These are phyloP conservation scores for Nidularia pulvinata DNA, from an alignment of 768 basidiomycete species.

Conservation along the genomic window DNA sequence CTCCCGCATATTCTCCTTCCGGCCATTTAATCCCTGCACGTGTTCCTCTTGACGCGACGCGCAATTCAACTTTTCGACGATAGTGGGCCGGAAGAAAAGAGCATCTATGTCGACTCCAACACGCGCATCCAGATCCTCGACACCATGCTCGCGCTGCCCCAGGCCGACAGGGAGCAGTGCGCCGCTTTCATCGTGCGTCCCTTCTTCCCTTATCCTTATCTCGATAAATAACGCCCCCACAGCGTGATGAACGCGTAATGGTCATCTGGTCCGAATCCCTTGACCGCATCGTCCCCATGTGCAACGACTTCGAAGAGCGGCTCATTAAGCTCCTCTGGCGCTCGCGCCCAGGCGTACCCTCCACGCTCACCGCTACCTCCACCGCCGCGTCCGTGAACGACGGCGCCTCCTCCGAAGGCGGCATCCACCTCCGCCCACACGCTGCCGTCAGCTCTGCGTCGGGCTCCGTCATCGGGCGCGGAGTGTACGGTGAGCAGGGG, in stretches of 20 bases:
- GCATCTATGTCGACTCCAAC: constrained; percentile 74
- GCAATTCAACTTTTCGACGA: neutral
- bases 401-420: neutral
- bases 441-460: neutral
- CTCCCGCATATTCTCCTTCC: neutral
- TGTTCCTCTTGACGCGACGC: neutral
- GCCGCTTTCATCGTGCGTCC: constrained; percentile 82
- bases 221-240: neutral
- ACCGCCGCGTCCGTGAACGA: constrained; percentile 5
- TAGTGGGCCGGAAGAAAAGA: constrained; percentile 55
- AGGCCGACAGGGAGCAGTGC: constrained; percentile 84
- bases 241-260: constrained; percentile 84
- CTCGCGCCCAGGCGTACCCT: constrained; percentile 25
- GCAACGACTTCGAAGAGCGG: constrained; percentile 72
- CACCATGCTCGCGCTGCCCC: constrained; percentile 73
- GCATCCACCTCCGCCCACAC: neutral
- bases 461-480: constrained; percentile 3
- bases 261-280: constrained; percentile 85
- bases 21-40: neutral
- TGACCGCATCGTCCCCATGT: constrained; percentile 74
- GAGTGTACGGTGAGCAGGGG: constrained; percentile 22
- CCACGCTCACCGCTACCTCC: constrained; percentile 8
- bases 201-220: neutral
- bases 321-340: constrained; percentile 85
- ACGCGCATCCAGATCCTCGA: constrained; percentile 88